These are phyloP conservation scores for Neurospora sp. DNA, from an alignment of 495 filamentous ascomycete species.

Conservation along the genomic window DNA sequence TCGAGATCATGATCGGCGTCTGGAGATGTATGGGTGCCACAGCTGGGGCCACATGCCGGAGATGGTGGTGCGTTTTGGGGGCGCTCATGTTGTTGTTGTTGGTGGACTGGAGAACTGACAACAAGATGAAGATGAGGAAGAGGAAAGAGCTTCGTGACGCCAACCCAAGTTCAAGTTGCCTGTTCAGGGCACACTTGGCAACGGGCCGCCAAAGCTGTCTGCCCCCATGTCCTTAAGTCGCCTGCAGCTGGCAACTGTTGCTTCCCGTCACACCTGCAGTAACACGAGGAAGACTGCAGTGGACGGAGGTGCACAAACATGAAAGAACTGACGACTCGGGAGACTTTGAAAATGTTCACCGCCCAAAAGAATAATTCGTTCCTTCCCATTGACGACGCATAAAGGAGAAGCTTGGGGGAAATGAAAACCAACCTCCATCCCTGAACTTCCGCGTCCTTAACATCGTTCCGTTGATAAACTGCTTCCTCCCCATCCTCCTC, in stretches of 20 bases:
- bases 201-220: background rate
- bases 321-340: background rate
- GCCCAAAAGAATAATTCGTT: background rate
- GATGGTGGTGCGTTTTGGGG: background rate
- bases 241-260: background rate
- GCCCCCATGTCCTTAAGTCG: background rate
- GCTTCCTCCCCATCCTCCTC: background rate
- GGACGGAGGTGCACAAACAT: background rate
- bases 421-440: background rate
- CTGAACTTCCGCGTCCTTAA: background rate
- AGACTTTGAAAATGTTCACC: background rate
- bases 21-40: background rate
- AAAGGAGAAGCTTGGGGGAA: background rate
- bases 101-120: background rate
- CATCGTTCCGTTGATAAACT: background rate
- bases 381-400: background rate
- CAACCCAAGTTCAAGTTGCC: background rate
- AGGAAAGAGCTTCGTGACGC: background rate
- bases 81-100: background rate
- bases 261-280: background rate
- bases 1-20: background rate
- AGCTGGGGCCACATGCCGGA: background rate
- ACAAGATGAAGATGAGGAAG: background rate
- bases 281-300: background rate
- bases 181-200: background rate